Conservation (phyloP, 805 yeast species). For the Yamadazyma sp. region DNA sequence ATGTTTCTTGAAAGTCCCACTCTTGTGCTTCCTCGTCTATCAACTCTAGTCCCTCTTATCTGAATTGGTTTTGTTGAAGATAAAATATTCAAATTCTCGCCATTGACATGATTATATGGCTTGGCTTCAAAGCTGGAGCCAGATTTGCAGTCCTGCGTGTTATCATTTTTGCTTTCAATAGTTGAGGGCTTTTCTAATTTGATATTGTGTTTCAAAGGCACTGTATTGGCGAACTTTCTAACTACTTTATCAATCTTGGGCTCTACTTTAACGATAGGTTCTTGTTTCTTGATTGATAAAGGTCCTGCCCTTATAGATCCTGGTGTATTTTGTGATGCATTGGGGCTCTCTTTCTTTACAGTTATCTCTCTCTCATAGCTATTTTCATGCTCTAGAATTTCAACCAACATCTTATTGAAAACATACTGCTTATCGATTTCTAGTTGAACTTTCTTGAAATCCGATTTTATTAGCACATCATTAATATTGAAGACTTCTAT, state of each 20-base stretch:
- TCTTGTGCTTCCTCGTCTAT: conserved; percentile 4
- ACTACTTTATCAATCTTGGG: background rate
- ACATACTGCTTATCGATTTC: conserved; percentile 10
- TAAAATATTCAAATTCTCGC: no score
- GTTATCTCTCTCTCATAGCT: conserved; percentile 9
- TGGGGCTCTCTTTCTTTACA: conserved; percentile 5
- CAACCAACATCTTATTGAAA: conserved; percentile 9
- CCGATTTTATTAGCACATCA: conserved; percentile 30
- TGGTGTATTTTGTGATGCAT: background rate
- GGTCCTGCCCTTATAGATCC: conserved; percentile 4
- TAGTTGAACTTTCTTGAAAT: conserved; percentile 22
- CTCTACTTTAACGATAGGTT: background rate
- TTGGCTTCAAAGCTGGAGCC: no score
- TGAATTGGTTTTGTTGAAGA: background rate
- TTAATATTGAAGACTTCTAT: conserved; percentile 40
- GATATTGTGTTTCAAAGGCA: no score
- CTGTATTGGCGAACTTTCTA: no score
- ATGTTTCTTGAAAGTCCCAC: conserved; percentile 1
- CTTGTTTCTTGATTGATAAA: background rate
- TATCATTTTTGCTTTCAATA: no score
- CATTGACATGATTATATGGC: no score
- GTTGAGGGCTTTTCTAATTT: no score
- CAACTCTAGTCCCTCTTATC: background rate
- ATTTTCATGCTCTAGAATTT: conserved; percentile 6
- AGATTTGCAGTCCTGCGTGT: no score